A percentile compares a stretch with the other conserved stretches of the same genome.
These are phyloP conservation scores for Cladophialophora chaetospira DNA, from an alignment of 2,329 filamentous ascomycete genomes.

Conservation along the genomic window DNA sequence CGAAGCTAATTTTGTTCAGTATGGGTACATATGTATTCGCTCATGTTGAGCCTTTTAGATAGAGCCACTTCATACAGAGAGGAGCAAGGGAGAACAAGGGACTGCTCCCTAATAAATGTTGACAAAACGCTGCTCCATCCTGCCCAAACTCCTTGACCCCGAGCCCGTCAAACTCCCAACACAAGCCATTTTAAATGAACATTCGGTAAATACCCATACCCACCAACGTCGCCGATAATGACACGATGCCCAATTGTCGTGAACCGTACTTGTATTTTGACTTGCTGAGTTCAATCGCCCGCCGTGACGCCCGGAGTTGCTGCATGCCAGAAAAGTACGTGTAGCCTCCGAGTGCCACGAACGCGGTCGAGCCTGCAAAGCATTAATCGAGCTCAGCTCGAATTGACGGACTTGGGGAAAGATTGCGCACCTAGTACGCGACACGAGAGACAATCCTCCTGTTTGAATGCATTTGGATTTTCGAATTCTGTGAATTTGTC, in stretches of 20 bases:
- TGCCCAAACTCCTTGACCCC: neutral
- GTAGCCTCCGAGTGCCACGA: slow-evolving; percentile 74
- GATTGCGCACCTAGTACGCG: slow-evolving; percentile 66
- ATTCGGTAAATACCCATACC: slow-evolving; percentile 72
- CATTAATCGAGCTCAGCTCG: neutral
- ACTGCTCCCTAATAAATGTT: slow-evolving; percentile 8
- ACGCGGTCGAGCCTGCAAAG: slow-evolving; percentile 67
- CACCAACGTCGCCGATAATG: slow-evolving; percentile 67
- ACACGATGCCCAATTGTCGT: slow-evolving; percentile 66
- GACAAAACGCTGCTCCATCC: neutral
- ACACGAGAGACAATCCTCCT: slow-evolving; percentile 70
- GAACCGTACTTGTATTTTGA: slow-evolving; percentile 73
- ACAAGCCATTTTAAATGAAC: slow-evolving; percentile 51
- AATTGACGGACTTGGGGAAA: neutral
- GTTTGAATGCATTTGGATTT: slow-evolving; percentile 14
- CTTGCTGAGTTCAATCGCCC: slow-evolving; percentile 65
- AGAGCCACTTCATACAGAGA: neutral
- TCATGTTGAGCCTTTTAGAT: slow-evolving; percentile 12
- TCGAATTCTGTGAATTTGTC: slow-evolving; percentile 15
- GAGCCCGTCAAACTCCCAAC: neutral
- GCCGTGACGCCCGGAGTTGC: slow-evolving; percentile 67
- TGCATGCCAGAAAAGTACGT: slow-evolving; percentile 74
- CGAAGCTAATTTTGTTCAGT: slow-evolving; percentile 24
- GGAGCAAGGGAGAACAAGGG: neutral
- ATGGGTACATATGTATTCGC: slow-evolving; percentile 15